These are phyloP conservation scores for Eutrema heterophyllum DNA, from an alignment of 345 rosid genomes.

Conservation along the genomic window DNA sequence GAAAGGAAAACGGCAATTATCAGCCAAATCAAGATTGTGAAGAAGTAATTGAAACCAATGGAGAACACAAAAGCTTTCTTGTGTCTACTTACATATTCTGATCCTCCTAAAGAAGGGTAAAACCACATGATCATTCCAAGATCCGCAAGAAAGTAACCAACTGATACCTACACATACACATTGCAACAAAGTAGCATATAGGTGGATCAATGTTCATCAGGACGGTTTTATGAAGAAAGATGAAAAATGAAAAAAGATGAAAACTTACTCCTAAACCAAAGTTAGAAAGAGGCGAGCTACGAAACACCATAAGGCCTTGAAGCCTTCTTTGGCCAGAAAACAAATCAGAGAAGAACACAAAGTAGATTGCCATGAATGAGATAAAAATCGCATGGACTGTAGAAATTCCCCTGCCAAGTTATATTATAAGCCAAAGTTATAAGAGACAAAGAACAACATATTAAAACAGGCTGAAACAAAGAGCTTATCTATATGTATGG, in stretches of 20 bases:
- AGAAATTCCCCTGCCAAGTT: conserved; percentile 65
- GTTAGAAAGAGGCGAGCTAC: conserved; percentile 61
- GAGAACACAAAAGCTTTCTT: background rate
- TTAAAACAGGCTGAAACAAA: background rate
- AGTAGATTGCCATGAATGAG: conserved; percentile 56
- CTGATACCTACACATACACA: conserved; percentile 52
- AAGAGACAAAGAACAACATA: background rate
- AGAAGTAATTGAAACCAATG: background rate
- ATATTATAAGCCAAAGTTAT: conserved; percentile 1
- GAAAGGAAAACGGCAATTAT: conserved; percentile 1
- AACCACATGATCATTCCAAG: conserved; percentile 77
- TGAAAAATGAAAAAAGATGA: background rate
- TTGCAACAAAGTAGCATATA: background rate
- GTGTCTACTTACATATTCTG: conserved; percentile 71
- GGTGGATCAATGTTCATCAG: background rate
- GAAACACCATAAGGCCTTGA: conserved; percentile 46
- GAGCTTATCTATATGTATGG: background rate
- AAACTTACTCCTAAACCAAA: conserved; percentile 68
- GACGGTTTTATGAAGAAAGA: background rate
- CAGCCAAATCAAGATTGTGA: background rate
- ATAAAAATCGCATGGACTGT: conserved; percentile 67
- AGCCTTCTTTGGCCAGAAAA: conserved; percentile 44
- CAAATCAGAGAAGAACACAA: conserved; percentile 72
- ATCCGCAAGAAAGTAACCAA: conserved; percentile 82
- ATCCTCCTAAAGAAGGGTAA: conserved; percentile 83